Conservation (phyloP, 805 yeast species). For the Candida glaebosa region DNA sequence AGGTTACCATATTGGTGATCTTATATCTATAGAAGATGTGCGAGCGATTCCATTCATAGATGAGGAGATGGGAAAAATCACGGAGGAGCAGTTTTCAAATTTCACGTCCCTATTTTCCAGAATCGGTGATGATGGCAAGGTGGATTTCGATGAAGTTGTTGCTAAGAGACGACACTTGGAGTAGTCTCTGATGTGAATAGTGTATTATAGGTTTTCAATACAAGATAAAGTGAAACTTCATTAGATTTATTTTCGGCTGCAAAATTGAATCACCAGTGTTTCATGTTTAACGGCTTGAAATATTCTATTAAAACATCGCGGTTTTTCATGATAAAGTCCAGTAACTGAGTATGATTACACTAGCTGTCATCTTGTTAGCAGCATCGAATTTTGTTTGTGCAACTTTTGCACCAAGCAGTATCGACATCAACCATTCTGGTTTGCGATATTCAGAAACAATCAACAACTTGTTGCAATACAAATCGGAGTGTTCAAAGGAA, state of each 20-base stretch:
- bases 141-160: constrained; percentile 14
- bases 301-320: no score
- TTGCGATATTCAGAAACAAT: background rate
- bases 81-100: constrained; percentile 15
- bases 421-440: no score
- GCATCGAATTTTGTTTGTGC: no score
- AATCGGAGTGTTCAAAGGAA: constrained; percentile 13
- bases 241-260: background rate
- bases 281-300: background rate
- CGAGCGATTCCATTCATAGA: constrained; percentile 12
- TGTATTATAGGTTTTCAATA: no score
- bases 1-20: constrained; percentile 20
- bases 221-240: no score
- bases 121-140: constrained; percentile 18
- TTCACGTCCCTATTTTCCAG: constrained; percentile 25
- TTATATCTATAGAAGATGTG: constrained; percentile 11
- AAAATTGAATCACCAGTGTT: background rate
- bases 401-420: no score
- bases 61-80: constrained; percentile 12
- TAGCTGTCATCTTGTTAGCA: background rate
- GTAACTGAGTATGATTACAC: background rate
- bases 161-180: constrained; percentile 6
- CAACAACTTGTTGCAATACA: background rate
- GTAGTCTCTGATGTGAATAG: background rate
- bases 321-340: no score